phyloP scores from a whole-genome alignment of 75 land plant species.

The Picea glauca region DNA sequence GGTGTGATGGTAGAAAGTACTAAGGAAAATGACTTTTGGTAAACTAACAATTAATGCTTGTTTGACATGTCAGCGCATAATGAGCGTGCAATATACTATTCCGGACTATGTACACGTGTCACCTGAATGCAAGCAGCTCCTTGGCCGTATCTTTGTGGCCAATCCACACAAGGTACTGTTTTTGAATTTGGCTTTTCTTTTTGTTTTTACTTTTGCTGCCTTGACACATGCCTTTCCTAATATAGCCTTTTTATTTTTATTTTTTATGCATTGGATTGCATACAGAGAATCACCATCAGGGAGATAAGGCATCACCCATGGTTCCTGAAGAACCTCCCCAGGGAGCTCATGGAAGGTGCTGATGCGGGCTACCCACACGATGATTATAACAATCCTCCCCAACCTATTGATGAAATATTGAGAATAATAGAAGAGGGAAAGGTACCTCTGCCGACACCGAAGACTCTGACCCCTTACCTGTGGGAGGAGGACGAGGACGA shows the following conservation, averaged over 20 bases:
- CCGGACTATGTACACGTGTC: constrained; percentile 66
- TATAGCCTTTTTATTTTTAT: too few relatives aligned
- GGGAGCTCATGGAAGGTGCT: constrained; percentile 42
- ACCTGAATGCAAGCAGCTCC: constrained; percentile 41
- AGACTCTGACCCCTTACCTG: not conserved
- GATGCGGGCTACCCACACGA: constrained; percentile 11
- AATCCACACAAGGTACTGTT: constrained; percentile 44
- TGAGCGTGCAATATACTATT: constrained; percentile 59
- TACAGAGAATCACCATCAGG: constrained; percentile 54
- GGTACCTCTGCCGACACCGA: constrained; percentile 3
- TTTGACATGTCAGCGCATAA: constrained; percentile 45
- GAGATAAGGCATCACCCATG: constrained; percentile 55
- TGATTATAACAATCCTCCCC: constrained; percentile 10
- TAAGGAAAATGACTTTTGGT: not conserved
- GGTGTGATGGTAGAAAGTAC: not conserved
- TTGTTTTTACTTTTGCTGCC: not conserved
- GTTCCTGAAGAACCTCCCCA: constrained; percentile 63
- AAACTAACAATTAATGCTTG: not conserved
- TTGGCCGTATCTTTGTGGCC: constrained; percentile 68
- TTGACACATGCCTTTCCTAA: too few relatives aligned
- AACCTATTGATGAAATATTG: constrained; percentile 30
- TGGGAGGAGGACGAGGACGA: constrained; percentile 3
- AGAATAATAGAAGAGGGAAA: constrained; percentile 26
- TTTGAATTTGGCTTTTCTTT: not conserved
- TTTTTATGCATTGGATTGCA: too few relatives aligned